Conservation (phyloP, 495 filamentous ascomycete genomes). For the Penicillium diatomitis region DNA sequence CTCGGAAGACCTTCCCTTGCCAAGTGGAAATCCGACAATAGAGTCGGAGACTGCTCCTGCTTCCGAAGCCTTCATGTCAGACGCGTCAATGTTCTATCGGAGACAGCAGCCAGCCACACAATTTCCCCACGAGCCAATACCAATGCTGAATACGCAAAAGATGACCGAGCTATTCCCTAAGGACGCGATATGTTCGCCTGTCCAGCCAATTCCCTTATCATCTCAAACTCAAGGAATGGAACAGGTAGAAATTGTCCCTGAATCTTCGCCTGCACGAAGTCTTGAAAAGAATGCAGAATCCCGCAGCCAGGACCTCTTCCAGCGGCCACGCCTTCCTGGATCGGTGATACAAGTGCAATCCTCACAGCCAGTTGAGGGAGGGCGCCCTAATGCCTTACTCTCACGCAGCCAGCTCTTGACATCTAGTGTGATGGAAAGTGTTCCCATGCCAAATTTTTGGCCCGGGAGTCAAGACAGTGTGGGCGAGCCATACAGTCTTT, state of each 20-base stretch:
- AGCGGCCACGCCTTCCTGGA: conserved; percentile 13
- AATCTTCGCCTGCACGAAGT: conserved; percentile 29
- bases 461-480: conserved; percentile 38
- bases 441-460: conserved; percentile 33
- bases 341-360: conserved; percentile 37
- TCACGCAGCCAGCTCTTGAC: conserved; percentile 33
- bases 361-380: conserved; percentile 31
- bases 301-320: conserved; percentile 8
- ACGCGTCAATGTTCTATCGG: conserved; percentile 34
- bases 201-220: neutral
- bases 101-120: conserved; percentile 33
- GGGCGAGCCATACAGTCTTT: conserved; percentile 32
- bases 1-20: conserved; percentile 30
- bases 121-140: conserved; percentile 35
- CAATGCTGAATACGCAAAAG: conserved; percentile 34
- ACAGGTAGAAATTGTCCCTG: conserved; percentile 31
- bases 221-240: conserved; percentile 18
- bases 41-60: conserved; percentile 5
- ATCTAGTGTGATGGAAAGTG: conserved; percentile 40
- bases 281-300: conserved; percentile 5
- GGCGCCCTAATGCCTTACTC: conserved; percentile 17
- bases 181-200: conserved; percentile 9
- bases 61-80: conserved; percentile 26
- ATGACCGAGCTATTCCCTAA: conserved; percentile 35
- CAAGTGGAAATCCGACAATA: conserved; percentile 3